Evolutionary conservation across 306 rosid species (phyloP).

Genomic region (Morella rubra): DNA sequence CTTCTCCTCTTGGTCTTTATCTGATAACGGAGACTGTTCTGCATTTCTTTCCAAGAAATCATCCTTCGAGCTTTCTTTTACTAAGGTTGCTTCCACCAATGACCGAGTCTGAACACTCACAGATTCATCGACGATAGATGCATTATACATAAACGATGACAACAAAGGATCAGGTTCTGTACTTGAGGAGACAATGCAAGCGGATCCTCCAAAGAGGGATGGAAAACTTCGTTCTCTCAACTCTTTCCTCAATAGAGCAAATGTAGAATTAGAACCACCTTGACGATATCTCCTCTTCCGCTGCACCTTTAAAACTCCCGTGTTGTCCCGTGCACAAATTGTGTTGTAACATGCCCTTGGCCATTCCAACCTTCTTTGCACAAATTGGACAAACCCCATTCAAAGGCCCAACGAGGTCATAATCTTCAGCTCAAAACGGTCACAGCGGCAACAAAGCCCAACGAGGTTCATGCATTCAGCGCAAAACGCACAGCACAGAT

Average conservation of each 20-base stretch:
- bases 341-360: conserved; percentile 73
- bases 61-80: conserved; percentile 49
- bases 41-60: conserved; percentile 47
- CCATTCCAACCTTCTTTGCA: conserved; percentile 61
- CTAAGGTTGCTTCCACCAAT: conserved; percentile 39
- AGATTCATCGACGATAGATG: conserved; percentile 44
- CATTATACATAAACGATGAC: conserved; percentile 76
- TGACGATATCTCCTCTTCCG: conserved; percentile 73
- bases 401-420: too few species aligned
- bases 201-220: conserved; percentile 81
- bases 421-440: too few species aligned
- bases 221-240: conserved; percentile 74
- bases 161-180: conserved; percentile 81
- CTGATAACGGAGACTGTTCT: conserved; percentile 41
- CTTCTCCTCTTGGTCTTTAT: conserved; percentile 67
- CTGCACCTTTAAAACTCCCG: conserved; percentile 74
- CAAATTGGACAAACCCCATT: conserved; percentile 92
- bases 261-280: conserved; percentile 61
- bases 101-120: conserved; percentile 36
- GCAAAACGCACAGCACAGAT: conserved; percentile 76
- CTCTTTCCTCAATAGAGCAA: conserved; percentile 71
- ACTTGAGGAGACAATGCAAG: conserved; percentile 44
- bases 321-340: too few species aligned
- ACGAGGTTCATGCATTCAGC: conserved; percentile 75
- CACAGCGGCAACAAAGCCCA: conserved; percentile 85